Evolutionary conservation across 805 yeast genomes (phyloP), one percentile per base, ranked within the genome.

Genomic region (Teunomyces cretensis): DNA sequence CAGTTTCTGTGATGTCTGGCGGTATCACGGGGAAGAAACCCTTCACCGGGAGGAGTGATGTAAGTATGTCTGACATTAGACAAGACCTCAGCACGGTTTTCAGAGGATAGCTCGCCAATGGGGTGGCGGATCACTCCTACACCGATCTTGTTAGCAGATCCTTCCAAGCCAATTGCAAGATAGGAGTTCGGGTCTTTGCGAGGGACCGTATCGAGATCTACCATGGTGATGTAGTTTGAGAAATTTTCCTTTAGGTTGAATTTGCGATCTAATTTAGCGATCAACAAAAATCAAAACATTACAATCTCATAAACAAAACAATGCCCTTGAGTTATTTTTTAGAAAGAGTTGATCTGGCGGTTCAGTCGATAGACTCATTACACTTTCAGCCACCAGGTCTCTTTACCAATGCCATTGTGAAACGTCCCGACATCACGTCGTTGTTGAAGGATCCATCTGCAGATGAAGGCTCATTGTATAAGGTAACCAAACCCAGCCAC

Each of bases 31-130:
- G 99, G 99, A 36, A 94, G 67, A 56, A 94, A 94, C 1, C 99
- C 99, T 67, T 94, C 97, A 1, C 99, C 99, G 1, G 98, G 96
- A 7, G 99, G 99, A 1, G 98, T 86, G 27, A 87, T 75, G 60
- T 92, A 94, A 0, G 99, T 94, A 63, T 94, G 96, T 73, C 99
- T 78, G 32, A 94, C 82, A 64, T 94, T 94, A n/a, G 96, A 72
- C 28, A 94, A 72, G 1, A 94, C 86, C 47, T 77, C 79, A 0
- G 96, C 95, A 31, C 81, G 68, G 56, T 88, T 86, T 1, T 67
- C 56, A 4, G 70, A 67, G 0, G 83, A 66, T 16, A 82, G 67
- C 17, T 72, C 78, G 3, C 94, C 94, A 16, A 72, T 46, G 6
- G 75, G 74, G 53, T 94, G 99, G 55, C 79, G 83, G 43, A 94